Conservation (phyloP, 495 filamentous ascomycete species). For the Rhypophila decipiens region DNA sequence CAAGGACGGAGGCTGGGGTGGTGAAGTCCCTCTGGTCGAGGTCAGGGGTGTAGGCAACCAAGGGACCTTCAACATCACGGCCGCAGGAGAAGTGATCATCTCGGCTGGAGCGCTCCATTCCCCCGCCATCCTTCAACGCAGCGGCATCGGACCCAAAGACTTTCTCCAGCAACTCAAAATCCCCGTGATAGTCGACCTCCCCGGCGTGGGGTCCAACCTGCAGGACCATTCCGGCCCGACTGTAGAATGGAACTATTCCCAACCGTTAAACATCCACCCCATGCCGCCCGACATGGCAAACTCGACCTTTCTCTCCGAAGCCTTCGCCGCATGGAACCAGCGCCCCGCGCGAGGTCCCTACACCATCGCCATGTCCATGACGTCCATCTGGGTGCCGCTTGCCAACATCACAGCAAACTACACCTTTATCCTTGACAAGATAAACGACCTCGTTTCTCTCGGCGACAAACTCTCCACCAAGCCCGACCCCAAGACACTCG, state of each 20-base stretch:
- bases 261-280: neutral
- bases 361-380: constrained; percentile 14
- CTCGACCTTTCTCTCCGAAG: constrained; percentile 3
- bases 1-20: neutral
- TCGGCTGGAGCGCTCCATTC: constrained; percentile 9
- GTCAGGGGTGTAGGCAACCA: constrained; percentile 7
- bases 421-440: neutral
- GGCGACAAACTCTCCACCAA: neutral
- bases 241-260: constrained; percentile 1
- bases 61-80: constrained; percentile 5
- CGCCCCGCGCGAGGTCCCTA: constrained; percentile 13
- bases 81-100: constrained; percentile 14
- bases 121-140: constrained; percentile 9
- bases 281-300: constrained; percentile 1
- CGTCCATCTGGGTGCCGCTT: constrained; percentile 4
- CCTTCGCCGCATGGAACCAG: constrained; percentile 5
- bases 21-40: constrained; percentile 14
- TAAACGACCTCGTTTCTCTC: neutral
- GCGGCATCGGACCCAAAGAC: constrained; percentile 5
- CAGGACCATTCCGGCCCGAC: constrained; percentile 7
- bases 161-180: neutral
- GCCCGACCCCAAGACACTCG: too few relatives aligned
- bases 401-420: constrained; percentile 6
- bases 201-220: constrained; percentile 11
- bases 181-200: constrained; percentile 5